Conservation (phyloP, 345 rosid genomes). For the Syzygium oleosum region DNA sequence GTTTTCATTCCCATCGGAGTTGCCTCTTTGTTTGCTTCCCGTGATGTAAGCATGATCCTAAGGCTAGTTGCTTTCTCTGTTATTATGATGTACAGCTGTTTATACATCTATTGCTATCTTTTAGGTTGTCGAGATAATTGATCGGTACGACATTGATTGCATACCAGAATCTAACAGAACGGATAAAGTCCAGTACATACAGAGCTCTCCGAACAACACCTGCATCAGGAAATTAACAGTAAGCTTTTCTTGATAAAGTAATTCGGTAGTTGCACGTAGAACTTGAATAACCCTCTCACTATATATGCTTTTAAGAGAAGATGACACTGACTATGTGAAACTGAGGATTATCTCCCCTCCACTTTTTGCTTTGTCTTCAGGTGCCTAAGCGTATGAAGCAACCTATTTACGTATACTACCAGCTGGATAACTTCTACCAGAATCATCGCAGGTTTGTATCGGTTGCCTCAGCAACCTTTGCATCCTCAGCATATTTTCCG, state of each 20-base stretch:
- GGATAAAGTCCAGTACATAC: conserved; percentile 60
- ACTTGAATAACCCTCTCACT: neutral
- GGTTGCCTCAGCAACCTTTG: neutral
- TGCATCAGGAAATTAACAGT: conserved; percentile 52
- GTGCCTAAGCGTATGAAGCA: conserved; percentile 73
- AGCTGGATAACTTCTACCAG: conserved; percentile 97
- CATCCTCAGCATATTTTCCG: neutral
- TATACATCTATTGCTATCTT: neutral
- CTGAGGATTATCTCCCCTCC: neutral
- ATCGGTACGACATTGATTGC: conserved; percentile 70
- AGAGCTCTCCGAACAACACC: conserved; percentile 26
- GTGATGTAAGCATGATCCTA: conserved; percentile 29
- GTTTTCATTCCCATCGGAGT: conserved; percentile 95
- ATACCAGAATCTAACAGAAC: conserved; percentile 40
- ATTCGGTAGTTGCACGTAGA: neutral
- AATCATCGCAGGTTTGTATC: conserved; percentile 85
- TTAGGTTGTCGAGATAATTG: conserved; percentile 86
- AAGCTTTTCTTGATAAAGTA: conserved; percentile 1
- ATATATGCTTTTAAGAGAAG: neutral
- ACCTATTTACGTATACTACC: conserved; percentile 90
- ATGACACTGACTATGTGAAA: neutral
- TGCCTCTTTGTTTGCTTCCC: conserved; percentile 83
- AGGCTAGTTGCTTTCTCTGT: neutral
- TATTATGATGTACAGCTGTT: neutral
- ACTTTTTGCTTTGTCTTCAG: conserved; percentile 25